Evolutionary conservation across 2,329 filamentous ascomycete species (phyloP), one percentile per base, ranked within the genome.

Genomic region (Tolypocladium capitatum): DNA sequence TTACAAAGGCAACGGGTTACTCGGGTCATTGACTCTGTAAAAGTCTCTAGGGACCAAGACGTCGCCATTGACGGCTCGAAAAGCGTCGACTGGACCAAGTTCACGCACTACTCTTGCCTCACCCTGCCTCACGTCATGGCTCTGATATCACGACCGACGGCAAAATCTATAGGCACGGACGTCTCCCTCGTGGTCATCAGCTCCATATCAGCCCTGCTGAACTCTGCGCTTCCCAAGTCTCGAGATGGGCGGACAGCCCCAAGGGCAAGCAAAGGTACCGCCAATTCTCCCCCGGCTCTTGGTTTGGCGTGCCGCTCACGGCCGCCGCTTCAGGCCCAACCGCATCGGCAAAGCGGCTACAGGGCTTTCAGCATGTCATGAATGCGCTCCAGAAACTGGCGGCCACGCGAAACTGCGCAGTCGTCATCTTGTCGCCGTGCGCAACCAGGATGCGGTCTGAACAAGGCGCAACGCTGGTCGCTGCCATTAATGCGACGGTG

Each of bases 341-440:
- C 32, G 58, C 61, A 28, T 64, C 68, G 16, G 58, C 65, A 10
- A 72, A 70, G 53, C 66, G 75, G 34, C 60, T 73, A 13, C 75
- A 74, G 58, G 71, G 70, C 47, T 65, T 83, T 7, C 76, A 81
- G 56, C 72, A 71, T 49, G 73, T 94, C 28, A 78, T 87, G 50
- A 81, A 77, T 49, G 78, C 83, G 4, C 67, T 96, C 11, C 78
- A 83, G 51, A 90, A 83, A 57, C 73, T 94, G 11, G 87, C 90
- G 5, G 80, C 83, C 11, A 76, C 83, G 30, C 76, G 79, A 53
- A 76, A 86, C 56, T 72, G 90, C 46, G 84, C 87, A 24, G 72
- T 94, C 38, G 70, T 95, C 3, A 63, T 92, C 20, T 73, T 89
- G 44, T 88, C 82, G 34, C 89, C 94, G 60, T 87, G 84, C 50